Conservation (phyloP, 192 early-diverging fungal species). For the Glomus cerebriforme region DNA sequence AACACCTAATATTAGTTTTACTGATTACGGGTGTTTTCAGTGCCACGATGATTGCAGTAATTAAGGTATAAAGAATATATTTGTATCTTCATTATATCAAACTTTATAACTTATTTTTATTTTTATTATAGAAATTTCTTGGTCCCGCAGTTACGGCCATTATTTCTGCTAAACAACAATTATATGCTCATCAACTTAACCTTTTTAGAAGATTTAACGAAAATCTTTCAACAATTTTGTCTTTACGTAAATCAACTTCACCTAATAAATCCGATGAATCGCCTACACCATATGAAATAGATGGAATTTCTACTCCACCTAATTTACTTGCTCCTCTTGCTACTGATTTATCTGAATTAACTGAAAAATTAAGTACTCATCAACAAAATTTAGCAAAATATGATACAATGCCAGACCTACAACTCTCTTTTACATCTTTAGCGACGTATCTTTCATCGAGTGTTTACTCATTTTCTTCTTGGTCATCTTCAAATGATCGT, state of each 20-base stretch:
- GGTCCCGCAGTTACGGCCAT: not conserved
- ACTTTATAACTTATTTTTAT: constrained; percentile 3
- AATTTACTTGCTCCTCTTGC: constrained; percentile 11
- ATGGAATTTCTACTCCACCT: constrained; percentile 12
- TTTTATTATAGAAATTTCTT: constrained; percentile 20
- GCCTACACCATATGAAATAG: not conserved
- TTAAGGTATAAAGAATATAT: not conserved
- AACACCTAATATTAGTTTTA: not conserved
- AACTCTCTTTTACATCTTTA: constrained; percentile 14
- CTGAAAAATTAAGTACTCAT: constrained; percentile 2
- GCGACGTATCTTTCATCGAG: not conserved
- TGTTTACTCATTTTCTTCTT: not conserved
- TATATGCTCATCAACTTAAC: constrained; percentile 23
- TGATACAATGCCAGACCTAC: constrained; percentile 1
- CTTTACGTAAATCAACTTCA: not conserved
- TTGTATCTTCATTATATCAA: not conserved
- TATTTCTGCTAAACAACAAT: constrained; percentile 19
- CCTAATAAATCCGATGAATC: not conserved
- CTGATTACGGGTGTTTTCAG: constrained; percentile 16
- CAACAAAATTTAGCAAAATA: not conserved
- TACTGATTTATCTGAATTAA: constrained; percentile 5
- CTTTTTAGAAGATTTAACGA: constrained; percentile 20
- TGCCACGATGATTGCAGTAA: not conserved
- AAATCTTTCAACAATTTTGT: constrained; percentile 8
- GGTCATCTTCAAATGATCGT: not conserved